Conservation (phyloP, 179 eudicot species). For the Amaranthus tricolor region DNA sequence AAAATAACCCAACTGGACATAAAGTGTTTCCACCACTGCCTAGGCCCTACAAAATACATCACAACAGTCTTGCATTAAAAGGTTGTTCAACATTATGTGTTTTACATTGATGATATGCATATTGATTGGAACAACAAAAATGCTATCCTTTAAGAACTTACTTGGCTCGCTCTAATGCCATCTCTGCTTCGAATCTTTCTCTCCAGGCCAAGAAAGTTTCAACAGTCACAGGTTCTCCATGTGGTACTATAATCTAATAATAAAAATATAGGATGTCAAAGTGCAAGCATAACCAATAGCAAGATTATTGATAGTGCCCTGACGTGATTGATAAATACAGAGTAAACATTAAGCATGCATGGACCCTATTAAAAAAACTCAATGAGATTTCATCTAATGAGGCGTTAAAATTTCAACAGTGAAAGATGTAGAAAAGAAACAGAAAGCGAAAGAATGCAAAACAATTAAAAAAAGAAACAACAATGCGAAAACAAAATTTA, state of each 20-base stretch:
- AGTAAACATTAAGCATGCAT: background rate
- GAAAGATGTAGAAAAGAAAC: background rate
- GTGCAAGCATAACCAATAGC: background rate
- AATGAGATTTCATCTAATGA: background rate
- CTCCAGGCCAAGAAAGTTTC: constrained; percentile 93
- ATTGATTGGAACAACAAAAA: background rate
- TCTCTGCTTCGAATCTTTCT: constrained; percentile 92
- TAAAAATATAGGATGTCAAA: background rate
- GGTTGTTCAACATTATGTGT: background rate
- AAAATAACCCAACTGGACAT: no score
- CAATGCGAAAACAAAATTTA: background rate
- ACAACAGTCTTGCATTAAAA: background rate
- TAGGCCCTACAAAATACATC: background rate
- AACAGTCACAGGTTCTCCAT: constrained; percentile 93
- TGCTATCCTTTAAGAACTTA: constrained; percentile 38
- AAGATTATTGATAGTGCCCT: background rate
- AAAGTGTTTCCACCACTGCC: no score
- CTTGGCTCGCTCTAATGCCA: constrained; percentile 95
- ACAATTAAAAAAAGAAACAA: background rate
- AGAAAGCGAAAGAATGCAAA: background rate
- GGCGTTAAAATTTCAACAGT: background rate
- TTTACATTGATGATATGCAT: background rate
- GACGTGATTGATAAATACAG: background rate
- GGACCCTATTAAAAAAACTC: background rate
- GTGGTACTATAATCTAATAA: constrained; percentile 75